Conservation (phyloP, 441 rosid genomes). For the Gossypium davidsonii region DNA sequence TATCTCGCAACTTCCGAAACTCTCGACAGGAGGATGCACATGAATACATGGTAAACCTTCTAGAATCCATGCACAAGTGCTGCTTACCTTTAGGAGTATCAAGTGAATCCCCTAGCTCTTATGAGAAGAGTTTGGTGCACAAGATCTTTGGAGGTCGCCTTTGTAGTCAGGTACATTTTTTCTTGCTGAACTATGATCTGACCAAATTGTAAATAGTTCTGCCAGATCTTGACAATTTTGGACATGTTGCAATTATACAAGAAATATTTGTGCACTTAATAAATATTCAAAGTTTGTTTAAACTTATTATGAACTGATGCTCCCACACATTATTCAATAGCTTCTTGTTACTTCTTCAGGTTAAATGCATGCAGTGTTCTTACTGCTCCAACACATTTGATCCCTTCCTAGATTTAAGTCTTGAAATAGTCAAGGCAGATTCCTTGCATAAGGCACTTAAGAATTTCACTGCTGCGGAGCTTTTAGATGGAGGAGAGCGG, state of each 20-base stretch:
- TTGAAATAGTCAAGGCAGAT: constrained; percentile 78
- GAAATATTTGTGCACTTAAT: background rate
- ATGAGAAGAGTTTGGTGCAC: constrained; percentile 89
- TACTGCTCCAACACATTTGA: constrained; percentile 81
- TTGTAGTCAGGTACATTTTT: constrained; percentile 67
- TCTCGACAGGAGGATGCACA: constrained; percentile 94
- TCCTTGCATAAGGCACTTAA: constrained; percentile 61
- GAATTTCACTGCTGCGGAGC: constrained; percentile 70
- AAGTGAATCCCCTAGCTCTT: constrained; percentile 83
- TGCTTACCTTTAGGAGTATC: constrained; percentile 95
- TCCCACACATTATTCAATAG: constrained; percentile 1
- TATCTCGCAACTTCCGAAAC: constrained; percentile 75
- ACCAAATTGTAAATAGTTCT: background rate
- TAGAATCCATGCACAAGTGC: constrained; percentile 97
- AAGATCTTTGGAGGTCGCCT: constrained; percentile 92
- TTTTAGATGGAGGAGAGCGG: constrained; percentile 83
- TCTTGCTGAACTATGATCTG: background rate
- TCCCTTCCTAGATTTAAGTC: constrained; percentile 88
- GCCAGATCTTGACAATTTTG: background rate
- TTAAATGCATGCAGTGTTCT: constrained; percentile 72
- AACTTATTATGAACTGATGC: background rate
- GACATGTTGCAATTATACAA: background rate
- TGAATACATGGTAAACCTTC: constrained; percentile 89
- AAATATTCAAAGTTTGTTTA: background rate
- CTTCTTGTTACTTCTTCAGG: constrained; percentile 37